Evolutionary conservation across 805 yeast genomes (phyloP).

Genomic region (Priceomyces fermenticarens): DNA sequence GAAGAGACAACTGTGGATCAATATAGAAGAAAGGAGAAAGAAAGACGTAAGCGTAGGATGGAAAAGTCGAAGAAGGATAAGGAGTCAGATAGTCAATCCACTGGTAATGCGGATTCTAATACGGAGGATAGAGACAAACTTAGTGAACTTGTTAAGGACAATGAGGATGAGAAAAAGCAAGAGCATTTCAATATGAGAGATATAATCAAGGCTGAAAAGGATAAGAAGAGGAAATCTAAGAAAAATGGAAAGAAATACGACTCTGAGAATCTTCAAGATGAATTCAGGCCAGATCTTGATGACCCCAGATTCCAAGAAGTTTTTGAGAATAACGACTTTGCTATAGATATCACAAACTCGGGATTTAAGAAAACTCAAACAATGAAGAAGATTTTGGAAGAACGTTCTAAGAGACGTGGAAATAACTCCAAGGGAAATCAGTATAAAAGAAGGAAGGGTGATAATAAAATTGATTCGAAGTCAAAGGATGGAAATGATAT

Average conservation of each 20-base stretch:
- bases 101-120: conserved; percentile 2
- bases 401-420: conserved; percentile 55
- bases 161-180: conserved; percentile 43
- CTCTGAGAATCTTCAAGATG: conserved; percentile 44
- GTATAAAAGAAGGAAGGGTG: conserved; percentile 6
- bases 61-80: conserved; percentile 63
- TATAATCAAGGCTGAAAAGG: conserved; percentile 69
- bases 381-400: conserved; percentile 78
- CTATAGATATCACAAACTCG: conserved; percentile 91
- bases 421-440: conserved; percentile 7
- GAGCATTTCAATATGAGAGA: conserved; percentile 79
- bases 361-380: conserved; percentile 85
- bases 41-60: conserved; percentile 82
- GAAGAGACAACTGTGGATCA: conserved; percentile 77
- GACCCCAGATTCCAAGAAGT: conserved; percentile 89
- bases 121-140: conserved; percentile 24
- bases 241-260: conserved; percentile 49
- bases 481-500: conserved; percentile 8
- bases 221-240: conserved; percentile 42
- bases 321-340: conserved; percentile 86
- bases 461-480: not conserved
- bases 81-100: not conserved
- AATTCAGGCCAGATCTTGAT: conserved; percentile 64
- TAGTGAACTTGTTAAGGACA: conserved; percentile 68
- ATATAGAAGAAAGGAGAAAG: conserved; percentile 85